Evolutionary conservation across 2,329 filamentous ascomycete species (phyloP).

Genomic region (Lanzia echinophila): DNA sequence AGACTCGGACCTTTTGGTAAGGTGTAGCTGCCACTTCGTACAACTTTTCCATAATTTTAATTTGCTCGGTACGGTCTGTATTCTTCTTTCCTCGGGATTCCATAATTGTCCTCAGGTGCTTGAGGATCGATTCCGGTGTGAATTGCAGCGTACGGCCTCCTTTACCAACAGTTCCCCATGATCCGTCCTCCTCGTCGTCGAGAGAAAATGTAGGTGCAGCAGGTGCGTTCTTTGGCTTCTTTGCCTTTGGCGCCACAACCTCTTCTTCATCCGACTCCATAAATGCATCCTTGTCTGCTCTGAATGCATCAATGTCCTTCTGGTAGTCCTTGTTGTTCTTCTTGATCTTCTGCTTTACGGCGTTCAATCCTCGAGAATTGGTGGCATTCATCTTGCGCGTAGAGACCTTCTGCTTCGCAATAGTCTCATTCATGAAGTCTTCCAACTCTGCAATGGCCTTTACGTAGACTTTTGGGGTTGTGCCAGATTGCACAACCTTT

Average conservation of each 20-base stretch:
- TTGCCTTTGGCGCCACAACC: slow-evolving; percentile 43
- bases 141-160: slow-evolving; percentile 85
- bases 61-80: slow-evolving; percentile 90
- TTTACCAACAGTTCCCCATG: slow-evolving; percentile 72
- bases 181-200: slow-evolving; percentile 72
- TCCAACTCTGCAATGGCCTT: slow-evolving; percentile 90
- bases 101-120: slow-evolving; percentile 87
- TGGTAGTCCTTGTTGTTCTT: slow-evolving; percentile 97
- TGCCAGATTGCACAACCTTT: slow-evolving; percentile 71
- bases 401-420: slow-evolving; percentile 91
- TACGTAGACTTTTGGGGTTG: slow-evolving; percentile 85
- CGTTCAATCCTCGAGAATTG: slow-evolving; percentile 88
- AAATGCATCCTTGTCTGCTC: slow-evolving; percentile 76
- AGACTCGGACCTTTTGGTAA: slow-evolving; percentile 89
- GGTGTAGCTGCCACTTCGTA: slow-evolving; percentile 81
- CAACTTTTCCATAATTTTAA: slow-evolving; percentile 95
- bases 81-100: slow-evolving; percentile 99
- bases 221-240: slow-evolving; percentile 45
- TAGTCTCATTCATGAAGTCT: slow-evolving; percentile 86
- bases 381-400: slow-evolving; percentile 99
- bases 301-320: slow-evolving; percentile 79
- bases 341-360: slow-evolving; percentile 96
- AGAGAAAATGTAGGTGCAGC: slow-evolving; percentile 43
- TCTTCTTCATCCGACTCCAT: slow-evolving; percentile 81
- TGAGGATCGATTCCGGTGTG: slow-evolving; percentile 96